phyloP scores from a whole-genome alignment of 768 basidiomycete genomes.

The Boletellus ananas region DNA sequence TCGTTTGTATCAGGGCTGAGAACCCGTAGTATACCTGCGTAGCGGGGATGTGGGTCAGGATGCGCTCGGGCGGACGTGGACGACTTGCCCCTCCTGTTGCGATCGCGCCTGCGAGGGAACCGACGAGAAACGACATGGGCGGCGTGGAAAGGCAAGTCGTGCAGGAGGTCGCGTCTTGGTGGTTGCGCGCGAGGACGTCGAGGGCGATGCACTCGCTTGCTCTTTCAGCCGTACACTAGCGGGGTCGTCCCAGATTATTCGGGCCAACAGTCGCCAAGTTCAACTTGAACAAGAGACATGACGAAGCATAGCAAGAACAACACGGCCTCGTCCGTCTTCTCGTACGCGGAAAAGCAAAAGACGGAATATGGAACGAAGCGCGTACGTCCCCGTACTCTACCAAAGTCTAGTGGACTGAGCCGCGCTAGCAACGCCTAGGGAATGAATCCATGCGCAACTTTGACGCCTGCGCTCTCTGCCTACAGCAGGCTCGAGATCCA shows the following conservation, averaged over 20 bases:
- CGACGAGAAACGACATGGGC: constrained; percentile 55
- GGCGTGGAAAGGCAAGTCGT: too few species aligned
- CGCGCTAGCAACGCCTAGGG: constrained; percentile 43
- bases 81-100: constrained; percentile 58
- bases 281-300: constrained; percentile 31
- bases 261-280: too few species aligned
- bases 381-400: constrained; percentile 34
- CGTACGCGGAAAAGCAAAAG: constrained; percentile 85
- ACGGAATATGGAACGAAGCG: constrained; percentile 76
- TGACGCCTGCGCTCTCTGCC: constrained; percentile 87
- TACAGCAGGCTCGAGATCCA: constrained; percentile 79
- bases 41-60: not conserved
- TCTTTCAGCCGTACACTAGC: too few species aligned
- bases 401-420: not conserved
- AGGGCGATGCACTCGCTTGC: too few species aligned
- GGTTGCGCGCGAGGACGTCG: too few species aligned
- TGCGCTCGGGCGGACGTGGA: not conserved
- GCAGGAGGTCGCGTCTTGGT: too few species aligned
- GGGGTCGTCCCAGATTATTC: too few species aligned
- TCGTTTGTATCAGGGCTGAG: constrained; percentile 58
- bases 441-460: constrained; percentile 92
- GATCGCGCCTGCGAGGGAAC: constrained; percentile 67
- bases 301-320: constrained; percentile 91
- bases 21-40: constrained; percentile 67
- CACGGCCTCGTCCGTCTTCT: constrained; percentile 85